Percentiles rank a stretch among this genome's conserved stretches.
phyloP scores from a whole-genome alignment of 495 filamentous ascomycete species.

The Amorphotheca resinae region DNA sequence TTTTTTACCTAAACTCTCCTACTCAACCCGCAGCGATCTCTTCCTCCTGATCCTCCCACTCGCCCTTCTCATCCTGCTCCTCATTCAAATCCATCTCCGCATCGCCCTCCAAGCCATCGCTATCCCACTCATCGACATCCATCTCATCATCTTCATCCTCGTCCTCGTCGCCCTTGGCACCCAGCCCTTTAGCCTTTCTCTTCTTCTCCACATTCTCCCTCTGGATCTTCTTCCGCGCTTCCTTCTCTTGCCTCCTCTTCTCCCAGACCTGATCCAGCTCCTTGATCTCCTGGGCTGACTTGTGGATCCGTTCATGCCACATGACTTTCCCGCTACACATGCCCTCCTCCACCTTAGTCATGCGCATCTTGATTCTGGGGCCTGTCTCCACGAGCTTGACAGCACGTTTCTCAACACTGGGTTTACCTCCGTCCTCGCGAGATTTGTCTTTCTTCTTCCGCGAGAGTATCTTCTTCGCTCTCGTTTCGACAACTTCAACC shows the following conservation, averaged over 20 bases:
- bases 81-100: slow-evolving; percentile 45
- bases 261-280: slow-evolving; percentile 74
- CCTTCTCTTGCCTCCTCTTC: slow-evolving; percentile 63
- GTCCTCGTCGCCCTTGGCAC: slow-evolving; percentile 33
- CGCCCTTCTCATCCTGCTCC: slow-evolving; percentile 37
- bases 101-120: slow-evolving; percentile 48
- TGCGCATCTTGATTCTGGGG: slow-evolving; percentile 73
- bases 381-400: slow-evolving; percentile 89
- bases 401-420: slow-evolving; percentile 60
- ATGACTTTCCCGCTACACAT: slow-evolving; percentile 82
- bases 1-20: not conserved
- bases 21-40: slow-evolving; percentile 24
- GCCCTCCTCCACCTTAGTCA: slow-evolving; percentile 95
- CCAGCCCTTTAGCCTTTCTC: slow-evolving; percentile 37
- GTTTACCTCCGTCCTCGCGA: slow-evolving; percentile 22
- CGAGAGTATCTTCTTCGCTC: slow-evolving; percentile 56
- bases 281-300: slow-evolving; percentile 63
- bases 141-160: slow-evolving; percentile 36
- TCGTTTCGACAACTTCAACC: slow-evolving; percentile 73
- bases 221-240: slow-evolving; percentile 65
- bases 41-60: slow-evolving; percentile 41
- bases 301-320: slow-evolving; percentile 92
- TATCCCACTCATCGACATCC: slow-evolving; percentile 49
- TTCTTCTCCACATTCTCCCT: slow-evolving; percentile 82
- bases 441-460: slow-evolving; percentile 47